Evolutionary conservation across 106 monocot species (phyloP).

Genomic region (Amphibolis antarctica): DNA sequence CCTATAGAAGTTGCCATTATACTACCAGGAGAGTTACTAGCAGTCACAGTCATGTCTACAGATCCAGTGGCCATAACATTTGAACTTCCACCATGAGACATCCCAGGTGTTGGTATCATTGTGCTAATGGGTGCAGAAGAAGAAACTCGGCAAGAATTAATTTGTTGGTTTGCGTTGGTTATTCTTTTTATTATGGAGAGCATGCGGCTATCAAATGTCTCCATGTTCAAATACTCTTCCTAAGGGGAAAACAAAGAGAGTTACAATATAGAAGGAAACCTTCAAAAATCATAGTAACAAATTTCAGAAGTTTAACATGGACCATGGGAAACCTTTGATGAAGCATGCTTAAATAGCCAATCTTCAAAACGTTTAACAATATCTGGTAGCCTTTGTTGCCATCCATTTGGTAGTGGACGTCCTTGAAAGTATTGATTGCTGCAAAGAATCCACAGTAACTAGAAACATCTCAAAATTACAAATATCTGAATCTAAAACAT

Average conservation of each 20-base stretch:
- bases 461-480: not conserved
- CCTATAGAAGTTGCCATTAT: conserved; percentile 17
- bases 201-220: conserved; percentile 41
- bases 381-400: conserved; percentile 33
- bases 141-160: conserved; percentile 16
- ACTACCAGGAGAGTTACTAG: conserved; percentile 20
- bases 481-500: not conserved
- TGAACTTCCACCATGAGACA: conserved; percentile 28
- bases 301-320: not conserved
- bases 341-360: conserved; percentile 31
- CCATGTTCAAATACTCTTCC: conserved; percentile 61
- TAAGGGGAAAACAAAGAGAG: conserved; percentile 1
- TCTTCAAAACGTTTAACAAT: conserved; percentile 45
- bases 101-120: conserved; percentile 81
- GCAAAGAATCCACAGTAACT: not conserved
- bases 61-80: conserved; percentile 19
- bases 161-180: conserved; percentile 9
- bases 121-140: conserved; percentile 32
- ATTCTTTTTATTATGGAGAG: conserved; percentile 23
- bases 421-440: conserved; percentile 31
- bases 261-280: not conserved
- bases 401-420: conserved; percentile 11
- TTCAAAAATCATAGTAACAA: not conserved
- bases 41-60: conserved; percentile 16
- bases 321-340: conserved; percentile 31